Evolutionary conservation across 78 protist species (phyloP).

Genomic region (Dictyostelium firmibasis): DNA sequence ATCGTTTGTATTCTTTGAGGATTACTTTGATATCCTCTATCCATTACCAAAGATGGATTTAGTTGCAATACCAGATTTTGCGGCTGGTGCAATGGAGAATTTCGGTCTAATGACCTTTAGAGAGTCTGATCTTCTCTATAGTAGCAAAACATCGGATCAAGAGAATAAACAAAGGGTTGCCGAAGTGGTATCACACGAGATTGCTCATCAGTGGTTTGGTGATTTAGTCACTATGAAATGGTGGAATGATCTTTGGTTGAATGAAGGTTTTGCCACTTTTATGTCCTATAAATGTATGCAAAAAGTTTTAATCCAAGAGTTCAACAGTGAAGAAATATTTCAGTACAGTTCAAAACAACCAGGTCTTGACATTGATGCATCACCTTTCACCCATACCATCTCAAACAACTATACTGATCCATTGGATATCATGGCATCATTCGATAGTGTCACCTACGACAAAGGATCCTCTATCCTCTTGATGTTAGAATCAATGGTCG

Average conservation of each 20-base stretch:
- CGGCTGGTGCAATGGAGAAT: conserved; percentile 93
- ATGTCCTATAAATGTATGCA: conserved; percentile 82
- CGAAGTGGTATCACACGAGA: conserved; percentile 60
- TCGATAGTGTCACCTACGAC: conserved; percentile 83
- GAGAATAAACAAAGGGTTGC: conserved; percentile 43
- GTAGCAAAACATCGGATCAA: not conserved
- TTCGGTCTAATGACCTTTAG: conserved; percentile 93
- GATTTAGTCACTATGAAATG: conserved; percentile 96
- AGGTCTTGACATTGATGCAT: conserved; percentile 33
- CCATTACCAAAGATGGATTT: conserved; percentile 93
- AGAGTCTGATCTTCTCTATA: conserved; percentile 71
- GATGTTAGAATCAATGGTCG: conserved; percentile 83
- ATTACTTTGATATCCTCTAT: conserved; percentile 86
- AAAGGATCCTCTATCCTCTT: conserved; percentile 87
- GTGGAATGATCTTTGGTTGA: conserved; percentile 96
- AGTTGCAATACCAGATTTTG: conserved; percentile 88
- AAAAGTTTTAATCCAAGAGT: not conserved
- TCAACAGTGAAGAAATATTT: conserved; percentile 9
- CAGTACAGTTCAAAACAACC: not conserved
- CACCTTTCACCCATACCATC: conserved; percentile 40
- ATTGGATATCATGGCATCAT: conserved; percentile 49
- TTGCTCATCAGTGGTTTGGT: conserved; percentile 97
- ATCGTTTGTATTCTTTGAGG: not conserved
- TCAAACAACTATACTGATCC: conserved; percentile 37
- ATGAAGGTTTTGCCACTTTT: conserved; percentile 93